Evolutionary conservation across 805 yeast genomes (phyloP), one percentile per base, ranked within the genome.

Genomic region (Barnettozyma californica): DNA sequence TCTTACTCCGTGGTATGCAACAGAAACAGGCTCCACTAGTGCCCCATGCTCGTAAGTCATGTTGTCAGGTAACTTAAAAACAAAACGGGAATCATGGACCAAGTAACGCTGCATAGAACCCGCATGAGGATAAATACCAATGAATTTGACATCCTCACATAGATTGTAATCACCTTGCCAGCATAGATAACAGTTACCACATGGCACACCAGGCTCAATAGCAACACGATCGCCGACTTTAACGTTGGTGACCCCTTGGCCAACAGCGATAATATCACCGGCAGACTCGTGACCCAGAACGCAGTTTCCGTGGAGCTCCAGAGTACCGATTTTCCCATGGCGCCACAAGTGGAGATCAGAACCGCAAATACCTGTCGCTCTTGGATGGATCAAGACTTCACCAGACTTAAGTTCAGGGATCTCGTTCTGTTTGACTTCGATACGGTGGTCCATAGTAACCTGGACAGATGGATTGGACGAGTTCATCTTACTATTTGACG

Each of bases 331-430:
- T 49, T 71, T 74, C 41, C 89, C 90, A 51, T 78, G 80, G 47
- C 78, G 73, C 68, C 78, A 80, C 67, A 81, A 82, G 61, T 84
- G 89, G 51, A 83, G 72, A 63, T 84, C 91, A 20, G 86, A 77
- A 16, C 90, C 90, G 65, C 90, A 84, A 55, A 84, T 83, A 25
- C 90, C 90, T 8, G 87, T 81, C 45, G 81, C 80, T 51, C 77
- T 70, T 29, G 57, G 58, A 35, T 53, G 59, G 34, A 55, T 46
- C 9, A 52, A 40, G 25, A 56, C 56, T 33, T 52, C 49, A 10
- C 57, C 56, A 9, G 42, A 38, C 33, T 49, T 44, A 10, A 58
- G 41, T 13, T 43, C 41, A 21, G 60, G 58, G 26, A 55, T 41
- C n/a, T 26, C 40, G 39, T 51, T 50, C 39, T 56, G 46, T 23